Conservation (phyloP, 257 asterid species). For the Nicotiana obtusifolia region DNA sequence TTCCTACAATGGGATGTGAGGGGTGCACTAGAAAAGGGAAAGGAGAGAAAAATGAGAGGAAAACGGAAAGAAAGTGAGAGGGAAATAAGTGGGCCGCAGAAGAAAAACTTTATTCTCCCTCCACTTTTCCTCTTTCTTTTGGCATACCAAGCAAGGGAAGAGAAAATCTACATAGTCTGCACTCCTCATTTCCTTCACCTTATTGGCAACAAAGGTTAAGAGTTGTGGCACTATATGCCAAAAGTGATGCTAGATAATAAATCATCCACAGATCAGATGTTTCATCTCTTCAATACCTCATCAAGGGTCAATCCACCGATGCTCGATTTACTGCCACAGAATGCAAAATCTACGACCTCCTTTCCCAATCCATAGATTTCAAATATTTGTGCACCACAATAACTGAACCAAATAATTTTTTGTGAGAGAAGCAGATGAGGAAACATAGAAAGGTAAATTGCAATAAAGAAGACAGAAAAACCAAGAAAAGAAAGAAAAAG, state of each 20-base stretch:
- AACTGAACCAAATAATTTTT: conserved; percentile 43
- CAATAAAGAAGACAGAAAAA: neutral
- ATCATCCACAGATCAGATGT: neutral
- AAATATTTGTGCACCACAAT: conserved; percentile 98
- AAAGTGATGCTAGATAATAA: neutral
- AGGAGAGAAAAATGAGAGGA: neutral
- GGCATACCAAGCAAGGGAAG: neutral
- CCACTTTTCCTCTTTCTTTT: neutral
- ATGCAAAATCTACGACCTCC: conserved; percentile 74
- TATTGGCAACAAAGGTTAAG: neutral
- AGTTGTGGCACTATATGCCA: neutral
- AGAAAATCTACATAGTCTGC: neutral
- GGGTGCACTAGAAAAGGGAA: neutral
- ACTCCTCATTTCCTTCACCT: neutral
- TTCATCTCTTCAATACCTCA: conserved; percentile 55
- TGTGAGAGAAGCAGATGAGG: conserved; percentile 19
- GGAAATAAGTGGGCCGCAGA: neutral
- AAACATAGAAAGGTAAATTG: conserved; percentile 11
- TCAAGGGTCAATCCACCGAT: conserved; percentile 95
- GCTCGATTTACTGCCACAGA: conserved; percentile 86
- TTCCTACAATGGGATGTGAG: neutral
- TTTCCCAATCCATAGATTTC: conserved; percentile 92
- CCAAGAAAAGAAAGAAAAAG: conserved; percentile 13
- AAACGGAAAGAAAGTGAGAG: neutral
- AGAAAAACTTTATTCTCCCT: neutral